phyloP scores from a whole-genome alignment of 2,329 filamentous ascomycete genomes.

The Clonostachys rhizophaga region DNA sequence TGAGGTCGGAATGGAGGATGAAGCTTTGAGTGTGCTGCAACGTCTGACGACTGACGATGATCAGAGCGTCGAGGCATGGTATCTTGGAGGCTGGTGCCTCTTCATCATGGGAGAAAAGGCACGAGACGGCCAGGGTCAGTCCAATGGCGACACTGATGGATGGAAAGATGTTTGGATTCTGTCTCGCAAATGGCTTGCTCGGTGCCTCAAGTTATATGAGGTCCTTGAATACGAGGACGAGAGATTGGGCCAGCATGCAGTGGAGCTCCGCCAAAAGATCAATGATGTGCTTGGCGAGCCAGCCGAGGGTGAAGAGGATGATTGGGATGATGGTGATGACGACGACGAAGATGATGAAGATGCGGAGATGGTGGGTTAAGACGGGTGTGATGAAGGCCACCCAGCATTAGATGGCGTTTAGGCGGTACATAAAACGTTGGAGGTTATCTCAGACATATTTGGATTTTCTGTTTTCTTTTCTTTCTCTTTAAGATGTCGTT shows the following conservation, averaged over 20 bases:
- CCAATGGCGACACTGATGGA: conserved; percentile 27
- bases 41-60: conserved; percentile 85
- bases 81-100: conserved; percentile 91
- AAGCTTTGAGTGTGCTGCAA: conserved; percentile 82
- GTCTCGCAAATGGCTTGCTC: conserved; percentile 77
- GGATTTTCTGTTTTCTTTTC: not conserved
- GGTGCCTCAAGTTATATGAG: conserved; percentile 75
- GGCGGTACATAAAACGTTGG: conserved; percentile 5
- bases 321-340: conserved; percentile 48
- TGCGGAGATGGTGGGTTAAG: conserved; percentile 48
- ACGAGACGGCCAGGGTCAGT: conserved; percentile 27
- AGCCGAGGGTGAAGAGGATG: conserved; percentile 48
- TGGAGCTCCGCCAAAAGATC: conserved; percentile 63
- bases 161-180: conserved; percentile 64
- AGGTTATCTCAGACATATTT: not conserved
- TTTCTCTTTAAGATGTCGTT: not conserved
- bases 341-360: conserved; percentile 51
- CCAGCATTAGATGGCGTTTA: conserved; percentile 14
- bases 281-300: conserved; percentile 60
- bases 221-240: conserved; percentile 83
- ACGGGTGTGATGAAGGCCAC: conserved; percentile 9
- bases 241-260: conserved; percentile 67
- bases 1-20: conserved; percentile 81
- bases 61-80: conserved; percentile 92
- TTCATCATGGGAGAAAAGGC: conserved; percentile 73